Evolutionary conservation across 2,329 filamentous ascomycete species (phyloP).

Genomic region (Chaetomium globosum): DNA sequence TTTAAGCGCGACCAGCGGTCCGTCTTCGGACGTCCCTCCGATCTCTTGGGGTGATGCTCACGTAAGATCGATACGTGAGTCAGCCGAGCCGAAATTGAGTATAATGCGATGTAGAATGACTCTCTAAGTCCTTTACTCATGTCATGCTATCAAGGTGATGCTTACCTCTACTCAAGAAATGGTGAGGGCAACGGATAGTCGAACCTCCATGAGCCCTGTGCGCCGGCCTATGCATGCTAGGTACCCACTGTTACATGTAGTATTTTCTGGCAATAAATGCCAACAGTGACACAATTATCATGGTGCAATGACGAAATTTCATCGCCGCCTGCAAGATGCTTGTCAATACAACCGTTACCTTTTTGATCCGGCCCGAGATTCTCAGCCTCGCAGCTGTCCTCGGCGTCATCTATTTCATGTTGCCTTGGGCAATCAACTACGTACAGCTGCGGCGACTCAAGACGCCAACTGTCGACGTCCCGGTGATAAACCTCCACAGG

Average conservation of each 20-base stretch:
- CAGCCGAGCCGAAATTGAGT: neutral
- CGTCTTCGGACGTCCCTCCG: no score
- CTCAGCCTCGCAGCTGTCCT: neutral
- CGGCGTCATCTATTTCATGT: neutral
- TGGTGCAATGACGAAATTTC: neutral
- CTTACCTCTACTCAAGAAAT: neutral
- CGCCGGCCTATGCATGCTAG: neutral
- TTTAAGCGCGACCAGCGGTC: no score
- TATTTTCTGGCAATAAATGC: neutral
- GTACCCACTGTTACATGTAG: neutral
- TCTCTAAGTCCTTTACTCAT: neutral
- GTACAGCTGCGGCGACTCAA: neutral
- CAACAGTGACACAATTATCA: neutral
- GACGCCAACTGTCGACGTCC: neutral
- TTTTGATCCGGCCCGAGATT: neutral
- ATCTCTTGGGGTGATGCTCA: no score
- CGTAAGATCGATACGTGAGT: neutral
- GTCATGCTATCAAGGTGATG: neutral
- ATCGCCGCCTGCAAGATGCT: neutral
- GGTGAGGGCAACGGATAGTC: neutral
- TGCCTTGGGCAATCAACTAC: constrained; percentile 1
- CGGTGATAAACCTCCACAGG: neutral
- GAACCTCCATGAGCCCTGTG: neutral
- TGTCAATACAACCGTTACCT: neutral
- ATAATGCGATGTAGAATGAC: neutral